Base-by-base conservation (phyloP, 345 rosid species). In the Bruguiera sexangula region DNA sequence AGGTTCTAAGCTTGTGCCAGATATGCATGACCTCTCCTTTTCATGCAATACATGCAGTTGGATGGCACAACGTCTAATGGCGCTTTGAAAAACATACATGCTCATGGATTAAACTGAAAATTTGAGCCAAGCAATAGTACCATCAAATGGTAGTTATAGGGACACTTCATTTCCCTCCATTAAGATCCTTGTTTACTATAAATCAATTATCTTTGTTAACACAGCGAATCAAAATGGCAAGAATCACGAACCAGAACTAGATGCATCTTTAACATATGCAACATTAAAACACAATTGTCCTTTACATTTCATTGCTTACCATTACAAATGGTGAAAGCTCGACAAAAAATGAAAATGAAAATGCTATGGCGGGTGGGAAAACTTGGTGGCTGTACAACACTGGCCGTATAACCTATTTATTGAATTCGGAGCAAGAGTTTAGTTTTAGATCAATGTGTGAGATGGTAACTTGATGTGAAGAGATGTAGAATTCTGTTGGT, bases 321-420 rank as follows among this genome's bases (percentile, higher is more conserved):
- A 54, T 69, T 67, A 62, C 72, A 70, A 48, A 10, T 15, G 19
- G 43, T 20, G 60, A 56, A 30, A 43, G 19, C 32, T 36, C 72
- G 15, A 20, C 6, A 8, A 57, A 54, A 57, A 61, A 51, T 65
- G 63, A 21, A 55, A 34, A 34, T 10, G 66, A 13, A 51, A 21
- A 27, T 36, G 65, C 50, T 76, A 43, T 46, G 27, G 13, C 22
- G 59, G 36, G 9, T 54, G 22, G 57, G 11, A 60, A 30, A 65
- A 81, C 57, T 66, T 60, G 50, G 71, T 54, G 69, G 65, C 81
- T 82, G 77, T 82, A 82, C 81, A 76, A 76, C 63, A 65, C 63
- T 31, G 76, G 72, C 83, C 70, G 36, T 54, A 65, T 67, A 26
- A 65, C 27, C 24, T 13, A 19, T 55, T 69, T 76, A 73, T 60